Evolutionary conservation across 176 grass and related monocot species (phyloP).

Genomic region (Aegilops bicornis): DNA sequence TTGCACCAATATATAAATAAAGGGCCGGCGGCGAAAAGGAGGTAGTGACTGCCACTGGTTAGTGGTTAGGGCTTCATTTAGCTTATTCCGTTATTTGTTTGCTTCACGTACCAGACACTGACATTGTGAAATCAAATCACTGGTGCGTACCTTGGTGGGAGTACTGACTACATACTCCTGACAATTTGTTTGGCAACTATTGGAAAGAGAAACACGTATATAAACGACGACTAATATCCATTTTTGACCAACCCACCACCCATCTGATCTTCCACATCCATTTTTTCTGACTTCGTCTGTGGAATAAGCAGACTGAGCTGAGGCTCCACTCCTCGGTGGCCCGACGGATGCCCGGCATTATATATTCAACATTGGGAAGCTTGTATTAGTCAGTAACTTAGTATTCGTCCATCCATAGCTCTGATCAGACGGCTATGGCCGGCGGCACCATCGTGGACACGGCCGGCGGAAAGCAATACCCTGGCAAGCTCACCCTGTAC

Average conservation of each 20-base stretch:
- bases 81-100: background rate
- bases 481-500: constrained; percentile 71
- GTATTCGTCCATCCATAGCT: background rate
- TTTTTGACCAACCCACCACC: background rate
- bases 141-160: no score
- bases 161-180: no score
- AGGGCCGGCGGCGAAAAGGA: no score
- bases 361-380: background rate
- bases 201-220: background rate
- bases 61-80: no score
- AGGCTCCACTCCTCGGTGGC: background rate
- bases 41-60: no score
- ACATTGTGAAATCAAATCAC: background rate
- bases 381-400: background rate
- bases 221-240: no score
- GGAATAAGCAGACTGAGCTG: background rate
- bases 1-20: no score
- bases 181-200: background rate
- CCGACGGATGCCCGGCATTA: background rate
- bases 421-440: constrained; percentile 35
- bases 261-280: background rate
- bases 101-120: background rate
- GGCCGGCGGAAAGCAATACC: constrained; percentile 56
- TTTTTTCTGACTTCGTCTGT: background rate
- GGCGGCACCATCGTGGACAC: constrained; percentile 53